Evolutionary conservation across 306 rosid genomes (phyloP), one percentile per base, ranked within the genome.

Genomic region (Luffa aegyptiaca): DNA sequence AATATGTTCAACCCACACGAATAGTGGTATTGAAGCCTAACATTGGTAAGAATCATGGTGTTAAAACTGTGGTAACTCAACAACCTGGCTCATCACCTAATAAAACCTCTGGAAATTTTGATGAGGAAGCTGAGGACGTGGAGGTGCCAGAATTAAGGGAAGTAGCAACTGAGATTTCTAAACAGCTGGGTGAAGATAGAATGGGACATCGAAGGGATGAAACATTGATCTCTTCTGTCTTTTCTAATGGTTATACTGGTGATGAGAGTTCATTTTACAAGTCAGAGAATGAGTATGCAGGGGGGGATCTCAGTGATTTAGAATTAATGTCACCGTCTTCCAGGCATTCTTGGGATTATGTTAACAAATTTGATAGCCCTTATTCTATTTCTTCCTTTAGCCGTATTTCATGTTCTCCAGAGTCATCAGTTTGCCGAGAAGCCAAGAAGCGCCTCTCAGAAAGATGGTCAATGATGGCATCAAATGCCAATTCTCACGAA

Each of bases 361-460:
- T 82, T 77, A 87, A 89, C 81, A 85, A 81, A 83, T 82, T 81
- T 61, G 88, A 88, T 5, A 86, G 96, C 82, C 93, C 97, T 41
- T 87, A 89, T 80, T 91, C 97, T 85, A 80, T 92, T 14, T 83
- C 89, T 55, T 92, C 97, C 17, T 89, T 91, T 62, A 87, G 97
- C 51, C 93, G 86, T n/a, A 80, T 84, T 35, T 85, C 97, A 0
- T 89, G 93, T 84, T 95, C 98, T 81, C 93, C 97, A 3, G 98
- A 95, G 71, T 93, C 99, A 78, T 88, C 91, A 18, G 98, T 95
- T 44, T 89, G 96, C 87, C 90, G 89, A 79, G 99, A 96, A 81
- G 99, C 99, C 20, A 96, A 93, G 92, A 93, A 89, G 90, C 81
- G 98, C 51, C 92, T 96, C 8, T 91, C 97, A 39, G 98, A 96